A percentile compares a stretch with the other conserved stretches of the same genome.
These are phyloP conservation scores for Myochromella boudieri DNA, from an alignment of 768 basidiomycete species.

Conservation along the genomic window DNA sequence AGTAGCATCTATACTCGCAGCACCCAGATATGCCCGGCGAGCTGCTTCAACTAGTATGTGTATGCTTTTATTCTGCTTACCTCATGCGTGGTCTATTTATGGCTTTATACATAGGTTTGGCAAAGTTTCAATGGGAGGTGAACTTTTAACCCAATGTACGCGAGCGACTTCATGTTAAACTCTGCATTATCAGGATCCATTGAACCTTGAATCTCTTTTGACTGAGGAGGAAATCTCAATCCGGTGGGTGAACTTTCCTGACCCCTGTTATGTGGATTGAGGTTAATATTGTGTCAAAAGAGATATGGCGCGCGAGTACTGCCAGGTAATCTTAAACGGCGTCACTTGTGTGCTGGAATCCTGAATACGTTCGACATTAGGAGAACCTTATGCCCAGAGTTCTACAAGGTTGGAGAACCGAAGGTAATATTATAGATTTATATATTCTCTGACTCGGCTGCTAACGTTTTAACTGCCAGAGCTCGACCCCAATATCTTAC, in stretches of 20 bases:
- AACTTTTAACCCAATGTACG: neutral
- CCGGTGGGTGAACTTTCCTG: constrained; percentile 48
- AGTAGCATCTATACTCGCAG: neutral
- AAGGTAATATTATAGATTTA: constrained; percentile 49
- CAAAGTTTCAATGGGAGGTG: constrained; percentile 48
- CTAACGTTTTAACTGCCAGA: constrained; percentile 37
- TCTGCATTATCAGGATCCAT: constrained; percentile 62
- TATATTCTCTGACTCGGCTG: neutral
- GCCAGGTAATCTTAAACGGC: constrained; percentile 54
- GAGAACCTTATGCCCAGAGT: constrained; percentile 86
- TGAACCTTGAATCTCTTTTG: constrained; percentile 75
- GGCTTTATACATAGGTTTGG: constrained; percentile 28
- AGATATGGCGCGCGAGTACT: constrained; percentile 77
- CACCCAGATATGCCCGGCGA: constrained; percentile 16
- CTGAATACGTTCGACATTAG: constrained; percentile 33
- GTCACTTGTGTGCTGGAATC: neutral
- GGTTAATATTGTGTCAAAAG: constrained; percentile 38
- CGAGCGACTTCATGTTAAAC: neutral
- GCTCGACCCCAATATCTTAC: constrained; percentile 73
- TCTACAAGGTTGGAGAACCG: constrained; percentile 84
- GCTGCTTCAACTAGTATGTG: constrained; percentile 26
- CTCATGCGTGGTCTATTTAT: too few relatives aligned
- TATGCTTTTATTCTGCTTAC: neutral
- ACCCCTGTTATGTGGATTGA: constrained; percentile 6
- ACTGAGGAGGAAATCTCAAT: constrained; percentile 91